Percentiles rank a stretch among this genome's conserved stretches.
phyloP scores from a whole-genome alignment of 768 basidiomycete genomes.

The Peribolospora kevripleyi region DNA sequence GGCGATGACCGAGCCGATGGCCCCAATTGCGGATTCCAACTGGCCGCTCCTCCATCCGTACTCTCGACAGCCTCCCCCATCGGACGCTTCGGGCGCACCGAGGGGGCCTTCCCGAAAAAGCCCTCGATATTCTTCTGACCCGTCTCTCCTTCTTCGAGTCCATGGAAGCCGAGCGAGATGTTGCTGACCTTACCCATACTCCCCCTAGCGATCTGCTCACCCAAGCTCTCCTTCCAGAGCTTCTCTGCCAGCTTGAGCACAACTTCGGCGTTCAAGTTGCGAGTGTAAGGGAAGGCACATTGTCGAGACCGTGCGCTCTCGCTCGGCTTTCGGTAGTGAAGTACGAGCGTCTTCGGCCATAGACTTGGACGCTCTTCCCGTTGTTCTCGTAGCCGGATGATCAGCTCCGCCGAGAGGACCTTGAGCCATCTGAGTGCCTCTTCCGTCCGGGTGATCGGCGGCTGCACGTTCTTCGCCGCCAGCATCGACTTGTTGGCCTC shows the following conservation, averaged over 20 bases:
- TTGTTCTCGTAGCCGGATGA: constrained; percentile 59
- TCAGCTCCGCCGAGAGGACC: constrained; percentile 71
- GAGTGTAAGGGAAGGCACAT: constrained; percentile 59
- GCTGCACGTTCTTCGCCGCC: constrained; percentile 78
- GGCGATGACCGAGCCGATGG: too few relatives aligned
- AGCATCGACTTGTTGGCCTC: constrained; percentile 52
- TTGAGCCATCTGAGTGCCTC: constrained; percentile 63
- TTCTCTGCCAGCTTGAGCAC: constrained; percentile 52
- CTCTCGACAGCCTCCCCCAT: too few relatives aligned
- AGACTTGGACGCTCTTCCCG: constrained; percentile 33
- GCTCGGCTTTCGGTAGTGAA: constrained; percentile 48
- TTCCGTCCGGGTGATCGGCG: constrained; percentile 42
- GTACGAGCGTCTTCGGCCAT: constrained; percentile 79
- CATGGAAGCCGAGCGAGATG: constrained; percentile 49
- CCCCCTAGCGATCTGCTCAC: constrained; percentile 17
- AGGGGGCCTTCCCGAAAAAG: constrained; percentile 32
- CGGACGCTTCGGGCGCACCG: too few relatives aligned
- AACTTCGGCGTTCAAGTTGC: constrained; percentile 44
- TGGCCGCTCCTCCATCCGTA: too few relatives aligned
- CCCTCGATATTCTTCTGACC: constrained; percentile 74
- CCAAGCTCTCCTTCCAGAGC: constrained; percentile 70
- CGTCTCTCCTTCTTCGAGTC: constrained; percentile 44
- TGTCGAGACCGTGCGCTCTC: constrained; percentile 54
- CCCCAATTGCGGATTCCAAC: too few relatives aligned
- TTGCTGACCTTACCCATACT: constrained; percentile 39